Conservation (phyloP, 345 rosid genomes). For the sweet orange (Citrus sinensis) region DNA sequence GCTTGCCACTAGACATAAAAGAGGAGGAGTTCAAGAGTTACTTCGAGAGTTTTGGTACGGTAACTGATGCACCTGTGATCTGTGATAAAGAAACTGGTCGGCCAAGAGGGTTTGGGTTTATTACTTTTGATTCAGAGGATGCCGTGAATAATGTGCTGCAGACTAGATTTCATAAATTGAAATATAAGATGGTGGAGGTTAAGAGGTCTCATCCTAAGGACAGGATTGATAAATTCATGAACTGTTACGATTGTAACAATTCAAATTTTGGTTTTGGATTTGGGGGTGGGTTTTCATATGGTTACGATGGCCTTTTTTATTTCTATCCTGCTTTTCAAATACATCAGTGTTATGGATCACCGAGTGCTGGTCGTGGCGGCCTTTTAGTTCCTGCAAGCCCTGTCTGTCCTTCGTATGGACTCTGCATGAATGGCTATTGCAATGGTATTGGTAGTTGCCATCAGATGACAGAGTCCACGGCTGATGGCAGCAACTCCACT, state of each 20-base stretch:
- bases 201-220: constrained; percentile 21
- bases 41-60: constrained; percentile 16
- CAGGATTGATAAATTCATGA: not conserved
- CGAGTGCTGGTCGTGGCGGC: not conserved
- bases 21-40: constrained; percentile 10
- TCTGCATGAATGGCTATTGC: not conserved
- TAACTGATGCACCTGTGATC: constrained; percentile 9
- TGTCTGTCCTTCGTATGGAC: not conserved
- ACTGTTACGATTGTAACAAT: not conserved
- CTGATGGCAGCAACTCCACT: not conserved
- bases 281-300: not conserved
- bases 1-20: constrained; percentile 6
- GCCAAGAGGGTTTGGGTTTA: constrained; percentile 24
- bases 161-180: not conserved
- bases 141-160: constrained; percentile 1
- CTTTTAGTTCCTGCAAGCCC: not conserved
- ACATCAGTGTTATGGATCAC: not conserved
- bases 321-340: not conserved
- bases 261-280: not conserved
- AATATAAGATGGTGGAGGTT: constrained; percentile 25
- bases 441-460: not conserved
- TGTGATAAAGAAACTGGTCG: not conserved
- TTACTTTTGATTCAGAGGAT: constrained; percentile 20
- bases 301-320: not conserved
- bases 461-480: not conserved